Percentiles rank a stretch among this genome's conserved stretches.
phyloP scores from a whole-genome alignment of 2,329 filamentous ascomycete species.

The Xylariaceae sp. region DNA sequence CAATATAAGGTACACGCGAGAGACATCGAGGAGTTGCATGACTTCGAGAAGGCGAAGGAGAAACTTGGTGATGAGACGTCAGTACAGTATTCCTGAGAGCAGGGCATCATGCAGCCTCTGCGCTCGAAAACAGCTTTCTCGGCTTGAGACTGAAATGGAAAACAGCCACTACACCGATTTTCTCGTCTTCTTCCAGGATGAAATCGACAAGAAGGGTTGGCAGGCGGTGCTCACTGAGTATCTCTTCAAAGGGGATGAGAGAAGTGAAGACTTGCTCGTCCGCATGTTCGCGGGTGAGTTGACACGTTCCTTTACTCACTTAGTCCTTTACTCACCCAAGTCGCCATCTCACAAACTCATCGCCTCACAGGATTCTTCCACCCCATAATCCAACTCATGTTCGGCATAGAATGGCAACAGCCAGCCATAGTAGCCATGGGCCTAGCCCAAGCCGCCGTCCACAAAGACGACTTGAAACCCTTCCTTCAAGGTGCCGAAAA shows the following conservation, averaged over 20 bases:
- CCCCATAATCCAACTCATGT: constrained; percentile 80
- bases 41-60: constrained; percentile 51
- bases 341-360: neutral
- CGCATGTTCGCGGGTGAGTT: constrained; percentile 60
- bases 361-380: constrained; percentile 59
- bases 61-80: constrained; percentile 57
- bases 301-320: neutral
- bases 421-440: constrained; percentile 76
- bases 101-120: neutral
- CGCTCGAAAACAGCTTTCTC: too few relatives aligned
- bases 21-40: constrained; percentile 52
- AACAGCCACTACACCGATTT: constrained; percentile 63
- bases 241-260: constrained; percentile 62
- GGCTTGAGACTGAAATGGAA: neutral
- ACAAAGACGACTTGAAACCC: constrained; percentile 51
- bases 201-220: constrained; percentile 64
- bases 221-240: constrained; percentile 60
- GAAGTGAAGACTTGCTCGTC: constrained; percentile 63
- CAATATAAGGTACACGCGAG: constrained; percentile 42
- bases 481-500: constrained; percentile 55
- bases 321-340: neutral
- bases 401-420: constrained; percentile 77
- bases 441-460: constrained; percentile 71
- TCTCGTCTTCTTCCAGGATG: constrained; percentile 68
- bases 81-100: constrained; percentile 5